Conservation (phyloP, 495 filamentous ascomycete species). For the Penicillium angulare region DNA sequence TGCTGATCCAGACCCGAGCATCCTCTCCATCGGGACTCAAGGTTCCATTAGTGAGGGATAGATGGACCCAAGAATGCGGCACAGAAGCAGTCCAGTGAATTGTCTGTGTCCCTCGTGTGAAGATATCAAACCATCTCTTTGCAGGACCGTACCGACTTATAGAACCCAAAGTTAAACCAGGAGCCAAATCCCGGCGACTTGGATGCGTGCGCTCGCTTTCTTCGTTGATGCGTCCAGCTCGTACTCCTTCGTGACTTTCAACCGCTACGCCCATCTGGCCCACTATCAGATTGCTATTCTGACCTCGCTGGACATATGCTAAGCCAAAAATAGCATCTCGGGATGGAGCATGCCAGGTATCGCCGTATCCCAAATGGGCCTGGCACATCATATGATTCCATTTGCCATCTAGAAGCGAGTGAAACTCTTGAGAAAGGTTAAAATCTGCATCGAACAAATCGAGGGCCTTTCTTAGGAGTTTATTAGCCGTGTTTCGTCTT, state of each 20-base stretch:
- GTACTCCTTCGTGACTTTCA: slow-evolving; percentile 44
- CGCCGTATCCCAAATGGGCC: slow-evolving; percentile 50
- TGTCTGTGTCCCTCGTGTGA: slow-evolving; percentile 55
- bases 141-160: slow-evolving; percentile 62
- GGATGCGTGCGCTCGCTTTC: slow-evolving; percentile 61
- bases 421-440: slow-evolving; percentile 59
- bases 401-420: slow-evolving; percentile 63
- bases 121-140: slow-evolving; percentile 67
- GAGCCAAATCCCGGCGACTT: slow-evolving; percentile 49
- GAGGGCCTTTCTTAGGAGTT: slow-evolving; percentile 56
- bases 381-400: slow-evolving; percentile 74
- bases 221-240: slow-evolving; percentile 41
- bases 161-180: slow-evolving; percentile 50
- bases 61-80: slow-evolving; percentile 54
- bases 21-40: slow-evolving; percentile 40
- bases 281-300: slow-evolving; percentile 27
- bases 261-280: slow-evolving; percentile 66
- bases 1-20: slow-evolving; percentile 53
- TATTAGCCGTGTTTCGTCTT: slow-evolving; percentile 64
- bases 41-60: slow-evolving; percentile 53
- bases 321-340: slow-evolving; percentile 22
- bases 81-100: slow-evolving; percentile 57
- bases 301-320: slow-evolving; percentile 18
- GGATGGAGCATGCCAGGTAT: slow-evolving; percentile 30
- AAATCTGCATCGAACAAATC: slow-evolving; percentile 60